Percentiles rank a stretch among this genome's conserved stretches.
Evolutionary conservation across 2,329 filamentous ascomycete genomes (phyloP).

Genomic region (Neoarthrinium moseri): DNA sequence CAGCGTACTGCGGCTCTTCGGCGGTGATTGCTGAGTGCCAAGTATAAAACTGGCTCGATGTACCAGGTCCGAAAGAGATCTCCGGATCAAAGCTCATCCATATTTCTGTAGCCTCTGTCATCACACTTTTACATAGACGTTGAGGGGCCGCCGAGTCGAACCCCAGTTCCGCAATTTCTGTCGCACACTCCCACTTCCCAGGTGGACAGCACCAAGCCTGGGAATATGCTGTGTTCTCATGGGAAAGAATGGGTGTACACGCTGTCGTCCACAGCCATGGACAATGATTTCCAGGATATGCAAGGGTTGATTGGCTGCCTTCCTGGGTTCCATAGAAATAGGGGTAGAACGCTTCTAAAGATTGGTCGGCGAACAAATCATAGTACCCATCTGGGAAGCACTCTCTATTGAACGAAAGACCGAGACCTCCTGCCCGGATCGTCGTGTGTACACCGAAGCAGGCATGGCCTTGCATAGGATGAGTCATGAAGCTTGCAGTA

Average conservation of each 20-base stretch:
- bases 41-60: no score
- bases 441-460: neutral
- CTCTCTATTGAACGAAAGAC: neutral
- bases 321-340: neutral
- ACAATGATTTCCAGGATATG: slow-evolving; percentile 6
- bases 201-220: slow-evolving; percentile 7
- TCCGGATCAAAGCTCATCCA: no score
- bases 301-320: slow-evolving; percentile 2
- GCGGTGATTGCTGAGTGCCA: no score
- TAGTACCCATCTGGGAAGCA: slow-evolving; percentile 4
- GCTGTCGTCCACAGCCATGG: slow-evolving; percentile 1
- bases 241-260: slow-evolving; percentile 4
- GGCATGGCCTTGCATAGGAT: neutral
- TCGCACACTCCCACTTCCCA: slow-evolving; percentile 3
- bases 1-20: no score
- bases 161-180: neutral
- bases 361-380: neutral
- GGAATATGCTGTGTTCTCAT: neutral
- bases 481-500: neutral
- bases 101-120: neutral
- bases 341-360: no score
- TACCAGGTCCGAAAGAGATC: no score
- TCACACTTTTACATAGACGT: slow-evolving; percentile 1
- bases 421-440: neutral
- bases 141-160: slow-evolving; percentile 1